Evolutionary conservation across 2,329 filamentous ascomycete species (phyloP).

Genomic region (Xylaria sp.): DNA sequence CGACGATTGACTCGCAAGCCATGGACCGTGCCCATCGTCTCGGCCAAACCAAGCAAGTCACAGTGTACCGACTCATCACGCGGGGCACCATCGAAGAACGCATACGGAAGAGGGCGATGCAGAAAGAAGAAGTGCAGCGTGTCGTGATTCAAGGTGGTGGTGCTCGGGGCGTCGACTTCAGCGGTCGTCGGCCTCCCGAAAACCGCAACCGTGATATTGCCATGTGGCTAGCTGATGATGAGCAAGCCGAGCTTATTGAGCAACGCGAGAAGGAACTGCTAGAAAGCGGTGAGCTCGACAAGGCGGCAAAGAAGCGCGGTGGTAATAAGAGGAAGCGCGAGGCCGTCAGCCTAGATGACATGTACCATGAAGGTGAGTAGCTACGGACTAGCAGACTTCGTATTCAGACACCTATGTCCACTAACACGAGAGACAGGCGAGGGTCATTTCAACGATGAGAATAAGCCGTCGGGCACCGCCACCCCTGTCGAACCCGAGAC

Average conservation of each 20-base stretch:
- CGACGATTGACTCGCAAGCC: slow-evolving; percentile 96
- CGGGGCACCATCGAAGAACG: slow-evolving; percentile 96
- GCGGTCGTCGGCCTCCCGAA: slow-evolving; percentile 82
- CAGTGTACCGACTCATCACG: slow-evolving; percentile 96
- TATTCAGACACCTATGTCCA: slow-evolving; percentile 11
- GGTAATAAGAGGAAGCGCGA: slow-evolving; percentile 61
- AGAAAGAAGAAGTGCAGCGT: slow-evolving; percentile 98
- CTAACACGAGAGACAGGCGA: slow-evolving; percentile 69
- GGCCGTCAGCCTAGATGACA: slow-evolving; percentile 81
- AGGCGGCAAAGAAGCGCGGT: slow-evolving; percentile 65
- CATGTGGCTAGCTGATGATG: slow-evolving; percentile 97
- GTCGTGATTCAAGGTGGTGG: slow-evolving; percentile 94
- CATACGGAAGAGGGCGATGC: slow-evolving; percentile 92
- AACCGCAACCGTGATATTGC: slow-evolving; percentile 98
- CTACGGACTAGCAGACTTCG: not conserved
- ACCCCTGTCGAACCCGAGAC: slow-evolving; percentile 72
- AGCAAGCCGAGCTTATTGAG: slow-evolving; percentile 93
- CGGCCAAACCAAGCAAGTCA: slow-evolving; percentile 93
- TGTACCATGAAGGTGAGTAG: slow-evolving; percentile 96
- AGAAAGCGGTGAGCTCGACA: slow-evolving; percentile 71
- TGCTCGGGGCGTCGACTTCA: slow-evolving; percentile 90
- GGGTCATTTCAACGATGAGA: slow-evolving; percentile 90
- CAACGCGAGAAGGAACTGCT: slow-evolving; percentile 86
- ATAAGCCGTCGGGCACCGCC: slow-evolving; percentile 82
- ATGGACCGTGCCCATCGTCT: slow-evolving; percentile 99